phyloP scores from a whole-genome alignment of 495 filamentous ascomycete species.

The Hamigera avellanea region DNA sequence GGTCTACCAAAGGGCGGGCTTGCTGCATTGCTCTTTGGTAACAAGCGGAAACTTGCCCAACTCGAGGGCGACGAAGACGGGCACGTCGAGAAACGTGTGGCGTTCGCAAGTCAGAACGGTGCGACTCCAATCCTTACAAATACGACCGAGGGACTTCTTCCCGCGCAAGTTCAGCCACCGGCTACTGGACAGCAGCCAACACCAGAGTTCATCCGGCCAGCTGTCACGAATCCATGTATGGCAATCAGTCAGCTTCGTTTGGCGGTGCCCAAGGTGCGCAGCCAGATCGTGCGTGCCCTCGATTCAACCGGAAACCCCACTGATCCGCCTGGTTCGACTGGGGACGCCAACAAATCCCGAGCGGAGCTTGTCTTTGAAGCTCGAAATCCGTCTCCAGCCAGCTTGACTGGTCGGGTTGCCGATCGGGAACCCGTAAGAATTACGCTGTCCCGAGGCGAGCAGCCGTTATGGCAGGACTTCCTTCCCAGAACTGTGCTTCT shows the following conservation, averaged over 20 bases:
- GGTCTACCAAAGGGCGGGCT: slow-evolving; percentile 86
- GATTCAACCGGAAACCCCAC: slow-evolving; percentile 33
- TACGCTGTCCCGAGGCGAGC: slow-evolving; percentile 70
- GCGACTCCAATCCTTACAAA: slow-evolving; percentile 65
- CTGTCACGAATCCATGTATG: slow-evolving; percentile 69
- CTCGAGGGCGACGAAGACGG: slow-evolving; percentile 59
- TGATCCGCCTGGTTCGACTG: slow-evolving; percentile 30
- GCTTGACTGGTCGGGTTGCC: slow-evolving; percentile 41
- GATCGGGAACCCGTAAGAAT: slow-evolving; percentile 75
- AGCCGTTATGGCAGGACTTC: slow-evolving; percentile 85
- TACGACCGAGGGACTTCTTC: slow-evolving; percentile 63
- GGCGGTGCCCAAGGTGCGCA: slow-evolving; percentile 79
- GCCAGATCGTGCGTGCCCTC: slow-evolving; percentile 53
- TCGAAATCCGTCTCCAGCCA: slow-evolving; percentile 51
- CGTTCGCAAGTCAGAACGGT: slow-evolving; percentile 44
- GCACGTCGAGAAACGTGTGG: slow-evolving; percentile 50
- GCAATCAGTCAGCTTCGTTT: slow-evolving; percentile 75
- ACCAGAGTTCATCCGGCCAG: slow-evolving; percentile 80
- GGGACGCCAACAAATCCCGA: slow-evolving; percentile 48
- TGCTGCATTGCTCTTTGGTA: slow-evolving; percentile 73
- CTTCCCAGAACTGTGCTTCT: slow-evolving; percentile 73
- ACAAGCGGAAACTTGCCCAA: slow-evolving; percentile 72
- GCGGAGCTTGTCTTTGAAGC: slow-evolving; percentile 64
- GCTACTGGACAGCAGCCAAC: slow-evolving; percentile 54
- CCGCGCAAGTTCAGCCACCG: slow-evolving; percentile 42